Evolutionary conservation across 1,284 basidiomycete genomes (phyloP).

Genomic region (Earliella scabrosa): DNA sequence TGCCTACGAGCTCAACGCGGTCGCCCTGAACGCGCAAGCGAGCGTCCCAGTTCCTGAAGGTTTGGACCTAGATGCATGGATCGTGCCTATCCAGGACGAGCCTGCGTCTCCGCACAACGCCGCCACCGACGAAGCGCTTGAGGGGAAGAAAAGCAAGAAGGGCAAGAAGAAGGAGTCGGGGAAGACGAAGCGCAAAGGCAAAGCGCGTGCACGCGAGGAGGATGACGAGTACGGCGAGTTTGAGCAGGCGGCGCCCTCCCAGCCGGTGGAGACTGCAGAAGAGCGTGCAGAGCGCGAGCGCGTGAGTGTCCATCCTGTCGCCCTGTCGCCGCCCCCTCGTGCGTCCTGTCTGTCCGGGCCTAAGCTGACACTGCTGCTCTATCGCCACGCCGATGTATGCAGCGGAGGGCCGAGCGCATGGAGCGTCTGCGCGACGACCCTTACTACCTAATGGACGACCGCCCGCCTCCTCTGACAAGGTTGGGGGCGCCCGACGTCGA

Average conservation of each 20-base stretch:
- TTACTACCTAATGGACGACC: conserved; percentile 82
- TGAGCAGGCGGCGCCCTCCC: conserved; percentile 37
- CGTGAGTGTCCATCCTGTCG: conserved; percentile 41
- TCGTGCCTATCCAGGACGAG: conserved; percentile 54
- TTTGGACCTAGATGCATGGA: conserved; percentile 85
- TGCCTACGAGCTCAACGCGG: conserved; percentile 84
- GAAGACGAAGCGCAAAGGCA: conserved; percentile 34
- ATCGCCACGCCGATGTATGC: conserved; percentile 1
- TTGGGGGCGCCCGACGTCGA: conserved; percentile 68
- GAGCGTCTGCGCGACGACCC: conserved; percentile 83
- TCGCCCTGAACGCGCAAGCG: conserved; percentile 80
- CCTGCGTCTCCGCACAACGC: conserved; percentile 44
- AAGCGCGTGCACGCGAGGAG: conserved; percentile 30
- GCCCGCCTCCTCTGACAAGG: conserved; percentile 38
- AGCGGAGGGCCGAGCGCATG: conserved; percentile 77
- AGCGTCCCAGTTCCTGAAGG: conserved; percentile 84
- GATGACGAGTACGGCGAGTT: conserved; percentile 19
- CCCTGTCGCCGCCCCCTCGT: background rate
- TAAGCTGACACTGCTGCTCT: background rate
- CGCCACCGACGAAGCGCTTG: conserved; percentile 34
- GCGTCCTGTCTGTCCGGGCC: background rate
- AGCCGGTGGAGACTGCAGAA: conserved; percentile 57
- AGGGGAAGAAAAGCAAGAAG: conserved; percentile 49
- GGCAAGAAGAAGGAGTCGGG: conserved; percentile 48
- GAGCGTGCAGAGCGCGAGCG: conserved; percentile 60